phyloP scores from a whole-genome alignment of 805 yeast genomes.

The Wickerhamiella bombiphila region DNA sequence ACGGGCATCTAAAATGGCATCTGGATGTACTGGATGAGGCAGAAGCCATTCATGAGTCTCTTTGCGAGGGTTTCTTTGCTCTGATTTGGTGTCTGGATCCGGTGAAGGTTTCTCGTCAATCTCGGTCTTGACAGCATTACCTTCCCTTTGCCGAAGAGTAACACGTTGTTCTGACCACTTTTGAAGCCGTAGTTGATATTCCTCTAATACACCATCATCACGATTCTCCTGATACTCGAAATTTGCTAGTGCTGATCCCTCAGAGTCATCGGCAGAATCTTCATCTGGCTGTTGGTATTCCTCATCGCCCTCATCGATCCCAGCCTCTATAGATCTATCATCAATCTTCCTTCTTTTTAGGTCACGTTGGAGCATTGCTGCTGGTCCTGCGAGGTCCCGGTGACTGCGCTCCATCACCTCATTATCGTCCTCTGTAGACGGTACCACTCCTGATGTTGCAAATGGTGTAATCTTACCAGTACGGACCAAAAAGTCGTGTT shows the following conservation, averaged over 20 bases:
- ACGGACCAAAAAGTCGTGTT: constrained; percentile 65
- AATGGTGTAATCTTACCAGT: constrained; percentile 93
- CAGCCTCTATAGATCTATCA: constrained; percentile 5
- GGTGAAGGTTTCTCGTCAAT: constrained; percentile 14
- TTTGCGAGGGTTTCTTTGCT: constrained; percentile 5
- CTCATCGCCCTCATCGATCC: constrained; percentile 19
- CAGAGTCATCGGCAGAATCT: neutral
- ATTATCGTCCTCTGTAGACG: constrained; percentile 23
- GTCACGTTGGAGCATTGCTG: constrained; percentile 6
- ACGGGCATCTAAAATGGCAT: constrained; percentile 50
- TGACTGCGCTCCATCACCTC: constrained; percentile 31
- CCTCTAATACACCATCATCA: constrained; percentile 72
- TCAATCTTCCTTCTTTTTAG: constrained; percentile 1
- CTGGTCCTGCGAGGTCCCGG: constrained; percentile 23
- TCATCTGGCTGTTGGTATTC: constrained; percentile 17
- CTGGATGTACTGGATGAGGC: constrained; percentile 66
- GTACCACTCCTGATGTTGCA: too few species aligned
- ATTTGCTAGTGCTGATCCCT: constrained; percentile 6
- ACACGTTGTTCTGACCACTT: constrained; percentile 33
- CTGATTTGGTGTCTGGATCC: constrained; percentile 2
- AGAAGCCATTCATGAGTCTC: constrained; percentile 68
- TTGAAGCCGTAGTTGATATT: constrained; percentile 44
- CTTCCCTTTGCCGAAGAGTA: constrained; percentile 14
- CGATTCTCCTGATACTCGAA: constrained; percentile 16
- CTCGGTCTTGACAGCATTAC: constrained; percentile 36